These are phyloP conservation scores for Triticum dicoccoides DNA, from an alignment of 176 grass and related monocot genomes.

Conservation along the genomic window DNA sequence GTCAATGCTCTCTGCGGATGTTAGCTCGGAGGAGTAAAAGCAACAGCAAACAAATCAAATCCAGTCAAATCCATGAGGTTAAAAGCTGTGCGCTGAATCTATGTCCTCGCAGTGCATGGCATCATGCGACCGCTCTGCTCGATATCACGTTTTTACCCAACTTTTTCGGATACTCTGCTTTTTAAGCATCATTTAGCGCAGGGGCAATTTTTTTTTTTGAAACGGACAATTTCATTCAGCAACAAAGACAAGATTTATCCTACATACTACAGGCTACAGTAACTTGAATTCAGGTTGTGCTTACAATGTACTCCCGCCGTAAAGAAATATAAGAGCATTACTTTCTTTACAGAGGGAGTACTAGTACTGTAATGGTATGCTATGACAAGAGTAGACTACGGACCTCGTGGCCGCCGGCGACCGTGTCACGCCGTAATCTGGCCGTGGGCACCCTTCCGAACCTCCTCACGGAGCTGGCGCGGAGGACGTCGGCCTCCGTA, in stretches of 20 bases:
- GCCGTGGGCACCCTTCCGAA: conserved; percentile 70
- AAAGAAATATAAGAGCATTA: too few relatives aligned
- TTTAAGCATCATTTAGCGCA: not conserved
- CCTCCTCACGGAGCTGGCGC: conserved; percentile 71
- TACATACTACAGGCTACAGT: too few relatives aligned
- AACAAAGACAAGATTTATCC: not conserved
- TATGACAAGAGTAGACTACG: not conserved
- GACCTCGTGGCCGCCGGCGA: conserved; percentile 85
- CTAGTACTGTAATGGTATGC: too few relatives aligned
- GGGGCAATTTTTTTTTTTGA: not conserved
- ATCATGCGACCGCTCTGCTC: not conserved
- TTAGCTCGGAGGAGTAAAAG: not conserved
- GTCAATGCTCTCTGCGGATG: conserved; percentile 9
- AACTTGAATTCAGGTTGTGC: not conserved
- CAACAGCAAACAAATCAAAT: not conserved
- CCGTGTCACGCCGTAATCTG: conserved; percentile 67
- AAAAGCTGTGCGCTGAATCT: conserved; percentile 12
- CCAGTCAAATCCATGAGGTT: conserved; percentile 18
- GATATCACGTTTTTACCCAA: not conserved
- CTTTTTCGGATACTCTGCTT: not conserved
- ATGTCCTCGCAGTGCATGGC: not conserved
- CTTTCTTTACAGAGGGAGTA: too few relatives aligned
- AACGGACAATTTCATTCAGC: not conserved
- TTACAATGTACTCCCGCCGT: too few relatives aligned
- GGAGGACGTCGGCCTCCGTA: conserved; percentile 75